Base-by-base conservation (phyloP, 495 filamentous ascomycete species). In the Hypoxylon trugodes region DNA sequence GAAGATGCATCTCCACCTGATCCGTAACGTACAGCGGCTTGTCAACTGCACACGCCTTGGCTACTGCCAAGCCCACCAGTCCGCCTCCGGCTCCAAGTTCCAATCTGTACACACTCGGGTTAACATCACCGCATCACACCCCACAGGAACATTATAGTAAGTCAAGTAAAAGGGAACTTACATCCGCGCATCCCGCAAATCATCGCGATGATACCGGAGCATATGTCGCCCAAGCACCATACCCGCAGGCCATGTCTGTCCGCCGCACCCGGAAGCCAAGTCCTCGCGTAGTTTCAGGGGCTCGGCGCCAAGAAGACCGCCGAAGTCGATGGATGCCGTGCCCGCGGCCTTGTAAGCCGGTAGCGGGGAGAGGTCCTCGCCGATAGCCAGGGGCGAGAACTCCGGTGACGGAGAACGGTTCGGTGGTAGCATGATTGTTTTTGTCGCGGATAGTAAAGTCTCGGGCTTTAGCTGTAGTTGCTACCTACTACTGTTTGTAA, bases 31-130 rank as follows among this genome's bases (percentile, higher is more conserved):
- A 84, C 37, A 96, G 69, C 25, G 83, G 82, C 45, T 68, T 60
- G 15, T 77, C 73, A 22, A 84, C 68, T 48, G 67, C 59, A 68
- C 84, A 88, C 24, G 82, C 87, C 33, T 80, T 73, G 9, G 89
- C 89, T 28, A 90, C 80, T 10, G 85, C 87, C 40, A 92, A 79
- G 13, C 89, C 92, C 37, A 96, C 92, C 35, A 98, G 82, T 8
- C 95, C 95, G 32, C 93, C 90, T 19, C 95, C 95, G 60, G 95
- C 92, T 48, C 95, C 95, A 38, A 98, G 81, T 76, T 98, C 95
- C 70, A 97, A 78, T 73, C 95, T 97, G 74, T 38, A 50, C 36
- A 42, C 35, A 35, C 15, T n/a, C n/a, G n/a, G 26, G 45, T 37
- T 15, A 36, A 25, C 50, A 19, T 45, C 22, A 21, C 6, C 21